Base-by-base conservation (phyloP, 192 early-diverging fungal species). In the Glomus cerebriforme region DNA sequence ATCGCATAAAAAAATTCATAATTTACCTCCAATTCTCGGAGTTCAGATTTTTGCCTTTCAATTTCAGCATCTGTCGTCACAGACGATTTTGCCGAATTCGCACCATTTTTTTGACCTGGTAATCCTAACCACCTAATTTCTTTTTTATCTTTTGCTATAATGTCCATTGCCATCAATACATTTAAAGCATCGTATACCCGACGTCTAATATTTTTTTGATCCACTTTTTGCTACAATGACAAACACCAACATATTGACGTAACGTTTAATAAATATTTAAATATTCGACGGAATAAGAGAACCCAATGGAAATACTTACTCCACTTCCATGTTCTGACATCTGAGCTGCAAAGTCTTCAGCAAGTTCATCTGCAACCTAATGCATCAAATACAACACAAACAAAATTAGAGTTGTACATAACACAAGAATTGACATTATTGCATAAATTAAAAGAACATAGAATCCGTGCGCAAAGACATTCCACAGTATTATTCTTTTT, bases 111-210 rank as follows among this genome's bases (percentile, higher is more conserved):
- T 32, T 86, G 71, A 22, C 83, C 79, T 7, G 88, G 84, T 22
- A 92, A 81, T 2, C 92, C 90, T 29, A 88, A 83, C 90, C 92
- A 92, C 54, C 82, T 82, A 47, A 92, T 92, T 67, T 87, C 90
- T 79, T 89, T 90, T 65, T 86, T 86, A 70, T 89, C 89, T 84
- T 90, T 92, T 13, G 68, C 81, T 65, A 92, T 92, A 34, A 92
- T 90, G 24, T 79, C 86, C 77, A 92, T 85, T 6, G 90, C 88
- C 85, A 88, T 89, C 59, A 91, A 75, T 15, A 92, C 89, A 70
- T 92, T 92, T 47, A 92, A 80, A n/a, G 91, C 91, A 82, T 92
- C 91, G 73, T 92, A 92, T 0, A 92, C 91, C 27, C 91, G 89
- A 39, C 91, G 83, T 24, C 91, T 87, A 70, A 92, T 90, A 68